These are phyloP conservation scores for Talaromyces sp. DNA, from an alignment of 2,329 filamentous ascomycete species.

Conservation along the genomic window DNA sequence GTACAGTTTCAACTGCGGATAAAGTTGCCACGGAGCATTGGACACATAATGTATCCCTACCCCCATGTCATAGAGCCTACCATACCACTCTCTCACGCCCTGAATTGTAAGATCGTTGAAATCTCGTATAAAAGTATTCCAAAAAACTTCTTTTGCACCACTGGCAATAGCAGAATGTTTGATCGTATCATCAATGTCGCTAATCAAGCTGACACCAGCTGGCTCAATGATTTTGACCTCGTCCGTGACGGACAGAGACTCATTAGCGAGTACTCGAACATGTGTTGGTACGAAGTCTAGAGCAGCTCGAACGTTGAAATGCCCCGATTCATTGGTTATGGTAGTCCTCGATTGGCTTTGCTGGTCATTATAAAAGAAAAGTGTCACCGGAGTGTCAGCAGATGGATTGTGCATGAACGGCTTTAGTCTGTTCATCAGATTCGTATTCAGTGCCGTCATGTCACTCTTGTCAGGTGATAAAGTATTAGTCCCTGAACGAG, in stretches of 20 bases:
- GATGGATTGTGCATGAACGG: slow-evolving; percentile 88
- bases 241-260: slow-evolving; percentile 77
- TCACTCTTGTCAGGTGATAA: slow-evolving; percentile 69
- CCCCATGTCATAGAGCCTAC: slow-evolving; percentile 68
- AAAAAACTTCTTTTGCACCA: slow-evolving; percentile 90
- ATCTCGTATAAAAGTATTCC: slow-evolving; percentile 90
- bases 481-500: slow-evolving; percentile 47
- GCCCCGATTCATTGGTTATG: slow-evolving; percentile 80
- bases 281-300: slow-evolving; percentile 89
- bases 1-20: slow-evolving; percentile 80
- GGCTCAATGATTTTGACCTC: slow-evolving; percentile 74
- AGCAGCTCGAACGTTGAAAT: slow-evolving; percentile 76
- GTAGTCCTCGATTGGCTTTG: slow-evolving; percentile 81
- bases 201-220: slow-evolving; percentile 84
- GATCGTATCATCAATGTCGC: slow-evolving; percentile 95
- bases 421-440: slow-evolving; percentile 80
- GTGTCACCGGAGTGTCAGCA: slow-evolving; percentile 72
- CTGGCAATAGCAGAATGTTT: slow-evolving; percentile 88
- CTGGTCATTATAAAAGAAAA: slow-evolving; percentile 90
- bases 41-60: slow-evolving; percentile 95
- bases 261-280: slow-evolving; percentile 80
- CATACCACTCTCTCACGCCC: slow-evolving; percentile 89
- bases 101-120: slow-evolving; percentile 76
- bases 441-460: slow-evolving; percentile 73
- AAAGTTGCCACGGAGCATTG: slow-evolving; percentile 99